Evolutionary conservation across 345 rosid genomes (phyloP).

Genomic region (Aquilaria yunnanensis): DNA sequence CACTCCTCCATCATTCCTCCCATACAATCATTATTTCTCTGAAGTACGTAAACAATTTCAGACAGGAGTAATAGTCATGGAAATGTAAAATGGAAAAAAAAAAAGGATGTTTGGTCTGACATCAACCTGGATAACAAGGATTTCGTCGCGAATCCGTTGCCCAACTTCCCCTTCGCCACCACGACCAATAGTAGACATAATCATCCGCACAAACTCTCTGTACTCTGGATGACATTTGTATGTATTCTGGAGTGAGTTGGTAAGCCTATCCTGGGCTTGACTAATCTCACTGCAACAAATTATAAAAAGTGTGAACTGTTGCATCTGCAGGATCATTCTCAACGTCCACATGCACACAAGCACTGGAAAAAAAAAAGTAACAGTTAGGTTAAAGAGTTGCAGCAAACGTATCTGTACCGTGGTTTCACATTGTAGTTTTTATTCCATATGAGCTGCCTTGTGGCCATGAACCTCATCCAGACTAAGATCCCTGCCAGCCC

Average conservation of each 20-base stretch:
- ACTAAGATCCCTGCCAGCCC: constrained; percentile 91
- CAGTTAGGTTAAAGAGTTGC: constrained; percentile 5
- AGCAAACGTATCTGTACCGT: constrained; percentile 44
- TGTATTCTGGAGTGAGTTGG: constrained; percentile 60
- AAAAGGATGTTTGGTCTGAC: constrained; percentile 15
- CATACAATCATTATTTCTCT: constrained; percentile 94
- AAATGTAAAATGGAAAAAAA: constrained; percentile 13
- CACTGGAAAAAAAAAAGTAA: constrained; percentile 1
- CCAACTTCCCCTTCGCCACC: constrained; percentile 99
- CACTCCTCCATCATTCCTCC: constrained; percentile 99
- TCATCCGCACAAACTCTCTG: constrained; percentile 77
- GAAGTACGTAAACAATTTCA: constrained; percentile 13
- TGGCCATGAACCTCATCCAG: constrained; percentile 99
- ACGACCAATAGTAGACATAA: constrained; percentile 93
- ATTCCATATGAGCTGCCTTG: constrained; percentile 98
- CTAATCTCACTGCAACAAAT: constrained; percentile 79
- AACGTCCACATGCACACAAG: neutral
- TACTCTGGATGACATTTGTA: constrained; percentile 52
- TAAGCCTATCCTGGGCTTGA: constrained; percentile 94
- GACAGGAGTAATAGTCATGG: neutral
- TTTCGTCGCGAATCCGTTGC: constrained; percentile 97
- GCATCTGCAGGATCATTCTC: neutral
- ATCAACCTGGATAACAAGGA: constrained; percentile 89
- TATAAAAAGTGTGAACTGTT: neutral
- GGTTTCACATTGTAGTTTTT: constrained; percentile 99